Percentiles rank a stretch among this genome's conserved stretches.
Conservation (phyloP, 352 stramenopile genomes). For the Globisporangium solare region DNA sequence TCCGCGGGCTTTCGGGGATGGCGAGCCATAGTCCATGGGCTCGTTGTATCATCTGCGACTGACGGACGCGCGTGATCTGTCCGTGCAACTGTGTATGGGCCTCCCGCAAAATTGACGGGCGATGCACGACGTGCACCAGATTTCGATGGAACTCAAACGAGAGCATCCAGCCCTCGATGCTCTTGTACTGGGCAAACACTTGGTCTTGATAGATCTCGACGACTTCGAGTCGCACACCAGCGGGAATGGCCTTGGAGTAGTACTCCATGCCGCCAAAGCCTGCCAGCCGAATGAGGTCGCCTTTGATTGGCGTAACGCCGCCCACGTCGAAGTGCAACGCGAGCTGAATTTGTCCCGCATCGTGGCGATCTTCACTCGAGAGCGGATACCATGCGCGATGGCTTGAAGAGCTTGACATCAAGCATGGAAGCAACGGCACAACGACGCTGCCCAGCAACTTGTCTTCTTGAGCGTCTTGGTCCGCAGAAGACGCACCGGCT, state of each 20-base stretch:
- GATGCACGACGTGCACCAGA: slow-evolving; percentile 53
- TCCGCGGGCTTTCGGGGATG: slow-evolving; percentile 32
- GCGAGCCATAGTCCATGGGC: slow-evolving; percentile 41
- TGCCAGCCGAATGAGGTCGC: slow-evolving; percentile 50
- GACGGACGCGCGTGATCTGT: slow-evolving; percentile 41
- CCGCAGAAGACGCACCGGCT: slow-evolving; percentile 5
- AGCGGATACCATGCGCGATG: slow-evolving; percentile 57
- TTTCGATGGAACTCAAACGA: slow-evolving; percentile 68
- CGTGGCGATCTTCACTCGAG: slow-evolving; percentile 38
- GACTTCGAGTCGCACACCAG: slow-evolving; percentile 46
- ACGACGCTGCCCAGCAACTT: slow-evolving; percentile 56
- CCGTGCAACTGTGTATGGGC: slow-evolving; percentile 47
- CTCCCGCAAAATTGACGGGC: slow-evolving; percentile 49
- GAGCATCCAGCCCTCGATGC: slow-evolving; percentile 53
- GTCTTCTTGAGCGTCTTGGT: slow-evolving; percentile 20
- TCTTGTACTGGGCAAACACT: slow-evolving; percentile 51
- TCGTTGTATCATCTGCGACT: slow-evolving; percentile 36
- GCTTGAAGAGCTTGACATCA: slow-evolving; percentile 50
- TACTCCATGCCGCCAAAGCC: slow-evolving; percentile 68
- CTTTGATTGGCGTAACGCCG: slow-evolving; percentile 38
- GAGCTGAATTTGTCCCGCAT: slow-evolving; percentile 59
- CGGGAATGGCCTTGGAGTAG: slow-evolving; percentile 54
- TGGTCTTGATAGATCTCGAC: slow-evolving; percentile 62
- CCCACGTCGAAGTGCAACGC: slow-evolving; percentile 52
- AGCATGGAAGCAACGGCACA: slow-evolving; percentile 54